Conservation (phyloP, 192 early-diverging fungal genomes). For the Entomortierella beljakovae region DNA sequence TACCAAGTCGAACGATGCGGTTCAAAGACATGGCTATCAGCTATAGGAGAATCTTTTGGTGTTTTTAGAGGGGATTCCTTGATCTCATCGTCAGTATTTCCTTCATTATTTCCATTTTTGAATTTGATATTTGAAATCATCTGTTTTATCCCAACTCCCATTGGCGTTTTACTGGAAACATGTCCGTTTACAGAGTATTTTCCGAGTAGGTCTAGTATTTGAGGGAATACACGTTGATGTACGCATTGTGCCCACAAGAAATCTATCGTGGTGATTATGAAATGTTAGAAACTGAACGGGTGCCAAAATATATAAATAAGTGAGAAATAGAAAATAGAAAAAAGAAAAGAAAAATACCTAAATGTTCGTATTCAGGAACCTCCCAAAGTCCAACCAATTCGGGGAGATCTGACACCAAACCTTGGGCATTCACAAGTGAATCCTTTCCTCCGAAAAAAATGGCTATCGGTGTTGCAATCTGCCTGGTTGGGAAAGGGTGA, state of each 20-base stretch:
- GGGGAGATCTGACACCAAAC: constrained; percentile 63
- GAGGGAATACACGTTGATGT: constrained; percentile 58
- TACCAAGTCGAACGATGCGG: too few relatives aligned
- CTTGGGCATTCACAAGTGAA: constrained; percentile 80
- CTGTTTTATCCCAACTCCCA: not conserved
- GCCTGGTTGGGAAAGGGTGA: constrained; percentile 79
- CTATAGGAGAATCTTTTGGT: not conserved
- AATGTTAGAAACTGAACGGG: too few relatives aligned
- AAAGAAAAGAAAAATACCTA: constrained; percentile 61
- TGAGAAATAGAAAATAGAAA: not conserved
- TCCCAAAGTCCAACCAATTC: constrained; percentile 69
- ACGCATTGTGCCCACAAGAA: constrained; percentile 64
- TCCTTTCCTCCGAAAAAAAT: constrained; percentile 93
- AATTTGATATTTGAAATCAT: too few relatives aligned
- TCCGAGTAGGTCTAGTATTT: constrained; percentile 53
- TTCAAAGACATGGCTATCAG: not conserved
- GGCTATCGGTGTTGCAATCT: constrained; percentile 88
- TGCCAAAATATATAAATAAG: too few relatives aligned
- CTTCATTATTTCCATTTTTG: not conserved
- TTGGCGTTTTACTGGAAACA: constrained; percentile 3
- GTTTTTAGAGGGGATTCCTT: not conserved
- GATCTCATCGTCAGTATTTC: not conserved
- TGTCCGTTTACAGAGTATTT: constrained; percentile 44
- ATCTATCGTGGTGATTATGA: constrained; percentile 21
- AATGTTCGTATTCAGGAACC: constrained; percentile 84